Percentiles rank a stretch among this genome's conserved stretches.
Conservation (phyloP, 192 early-diverging fungal species). For the Lunasporangiospora selenospora region DNA sequence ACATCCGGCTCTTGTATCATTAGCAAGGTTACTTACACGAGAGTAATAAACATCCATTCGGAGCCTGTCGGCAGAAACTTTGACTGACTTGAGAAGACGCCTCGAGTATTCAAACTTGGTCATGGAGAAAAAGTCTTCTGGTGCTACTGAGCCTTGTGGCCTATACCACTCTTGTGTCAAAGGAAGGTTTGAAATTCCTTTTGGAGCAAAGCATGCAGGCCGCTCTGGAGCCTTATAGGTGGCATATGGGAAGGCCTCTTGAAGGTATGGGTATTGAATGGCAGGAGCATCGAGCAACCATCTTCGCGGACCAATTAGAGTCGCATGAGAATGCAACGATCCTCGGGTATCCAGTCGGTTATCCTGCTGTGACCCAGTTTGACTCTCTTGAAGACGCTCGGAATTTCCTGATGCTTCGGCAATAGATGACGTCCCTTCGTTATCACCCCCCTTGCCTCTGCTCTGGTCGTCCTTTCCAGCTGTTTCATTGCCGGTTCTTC, state of each 20-base stretch:
- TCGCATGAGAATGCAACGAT: too few species aligned
- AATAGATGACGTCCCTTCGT: too few species aligned
- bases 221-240: constrained; percentile 1
- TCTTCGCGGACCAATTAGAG: neutral
- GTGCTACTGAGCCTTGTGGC: constrained; percentile 1
- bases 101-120: constrained; percentile 15
- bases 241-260: constrained; percentile 19
- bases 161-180: constrained; percentile 13
- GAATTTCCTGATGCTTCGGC: too few species aligned
- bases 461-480: too few species aligned
- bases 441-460: too few species aligned
- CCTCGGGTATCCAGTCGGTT: too few species aligned
- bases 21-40: constrained; percentile 17
- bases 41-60: constrained; percentile 30
- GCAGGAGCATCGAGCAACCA: neutral
- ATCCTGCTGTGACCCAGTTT: too few species aligned
- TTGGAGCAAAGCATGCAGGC: neutral
- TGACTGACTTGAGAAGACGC: neutral
- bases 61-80: neutral
- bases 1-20: too few species aligned
- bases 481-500: too few species aligned
- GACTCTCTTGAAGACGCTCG: too few species aligned
- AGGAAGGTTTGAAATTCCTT: too few species aligned
- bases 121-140: constrained; percentile 20
- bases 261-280: constrained; percentile 17